These are phyloP conservation scores for Arbutus unedo DNA, from an alignment of 148 eudicot genomes.

Conservation along the genomic window DNA sequence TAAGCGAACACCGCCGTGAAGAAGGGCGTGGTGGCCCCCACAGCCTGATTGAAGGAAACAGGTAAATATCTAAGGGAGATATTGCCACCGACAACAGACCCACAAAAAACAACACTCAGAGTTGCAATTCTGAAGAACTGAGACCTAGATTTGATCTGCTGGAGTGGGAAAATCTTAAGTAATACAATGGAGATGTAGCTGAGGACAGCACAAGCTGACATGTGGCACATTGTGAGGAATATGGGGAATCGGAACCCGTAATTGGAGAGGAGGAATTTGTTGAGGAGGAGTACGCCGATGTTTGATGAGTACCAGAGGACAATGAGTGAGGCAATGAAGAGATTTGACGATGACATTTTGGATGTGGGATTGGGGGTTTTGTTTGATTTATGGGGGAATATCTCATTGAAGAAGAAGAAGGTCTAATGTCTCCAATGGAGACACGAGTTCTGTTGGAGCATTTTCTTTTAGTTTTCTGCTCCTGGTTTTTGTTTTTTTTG, in stretches of 20 bases:
- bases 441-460: neutral
- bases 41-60: slow-evolving; percentile 94
- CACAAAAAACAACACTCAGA: slow-evolving; percentile 79
- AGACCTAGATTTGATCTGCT: slow-evolving; percentile 66
- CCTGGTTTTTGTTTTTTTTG: neutral
- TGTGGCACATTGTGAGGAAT: slow-evolving; percentile 94
- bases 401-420: neutral
- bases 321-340: slow-evolving; percentile 62
- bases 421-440: neutral
- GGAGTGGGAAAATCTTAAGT: slow-evolving; percentile 62
- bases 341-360: slow-evolving; percentile 26
- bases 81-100: slow-evolving; percentile 94
- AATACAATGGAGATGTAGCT: slow-evolving; percentile 75
- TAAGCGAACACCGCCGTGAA: slow-evolving; percentile 92
- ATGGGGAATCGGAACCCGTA: slow-evolving; percentile 87
- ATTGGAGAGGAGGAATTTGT: slow-evolving; percentile 73
- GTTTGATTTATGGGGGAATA: neutral
- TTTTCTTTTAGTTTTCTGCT: neutral
- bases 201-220: slow-evolving; percentile 81
- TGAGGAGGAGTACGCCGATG: slow-evolving; percentile 81
- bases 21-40: slow-evolving; percentile 98
- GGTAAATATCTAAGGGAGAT: slow-evolving; percentile 69
- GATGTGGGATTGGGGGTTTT: neutral
- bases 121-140: slow-evolving; percentile 66
- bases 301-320: slow-evolving; percentile 87